Conservation (phyloP, 1,139 yeast genomes). For the Lodderomyces parapsilosis region DNA sequence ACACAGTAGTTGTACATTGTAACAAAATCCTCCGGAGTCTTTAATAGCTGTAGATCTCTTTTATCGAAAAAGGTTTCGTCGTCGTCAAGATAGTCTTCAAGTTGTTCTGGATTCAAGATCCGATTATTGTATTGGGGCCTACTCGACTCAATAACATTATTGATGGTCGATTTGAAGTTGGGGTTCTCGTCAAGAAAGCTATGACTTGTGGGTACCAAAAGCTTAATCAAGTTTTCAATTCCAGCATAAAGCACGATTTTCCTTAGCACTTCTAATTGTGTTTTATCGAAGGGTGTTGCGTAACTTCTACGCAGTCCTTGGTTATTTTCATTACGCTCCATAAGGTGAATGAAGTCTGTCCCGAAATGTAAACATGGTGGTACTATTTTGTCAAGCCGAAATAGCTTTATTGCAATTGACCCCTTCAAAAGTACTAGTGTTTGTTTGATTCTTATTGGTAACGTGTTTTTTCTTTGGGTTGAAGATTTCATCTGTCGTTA, state of each 20-base stretch:
- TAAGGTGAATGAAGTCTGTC: too few relatives aligned
- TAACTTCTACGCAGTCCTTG: not conserved
- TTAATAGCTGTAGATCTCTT: not conserved
- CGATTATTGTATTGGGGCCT: not conserved
- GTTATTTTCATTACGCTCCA: too few relatives aligned
- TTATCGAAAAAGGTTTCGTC: not conserved
- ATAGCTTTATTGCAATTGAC: too few relatives aligned
- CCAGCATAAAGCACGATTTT: not conserved
- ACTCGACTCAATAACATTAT: not conserved
- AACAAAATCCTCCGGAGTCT: not conserved
- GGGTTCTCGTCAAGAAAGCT: not conserved
- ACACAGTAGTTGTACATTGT: not conserved
- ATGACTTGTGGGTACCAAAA: not conserved
- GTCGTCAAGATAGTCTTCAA: not conserved
- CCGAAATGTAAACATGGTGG: too few relatives aligned
- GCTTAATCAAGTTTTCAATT: not conserved
- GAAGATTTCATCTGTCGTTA: too few relatives aligned
- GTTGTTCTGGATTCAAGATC: not conserved
- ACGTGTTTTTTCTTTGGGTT: too few relatives aligned
- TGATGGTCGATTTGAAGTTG: not conserved
- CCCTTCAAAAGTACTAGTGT: too few relatives aligned
- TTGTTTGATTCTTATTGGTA: too few relatives aligned
- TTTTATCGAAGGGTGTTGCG: not conserved
- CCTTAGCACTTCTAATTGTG: not conserved
- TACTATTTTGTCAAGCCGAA: too few relatives aligned